phyloP scores from a whole-genome alignment of 805 yeast genomes.

The Ogataea neopini region DNA sequence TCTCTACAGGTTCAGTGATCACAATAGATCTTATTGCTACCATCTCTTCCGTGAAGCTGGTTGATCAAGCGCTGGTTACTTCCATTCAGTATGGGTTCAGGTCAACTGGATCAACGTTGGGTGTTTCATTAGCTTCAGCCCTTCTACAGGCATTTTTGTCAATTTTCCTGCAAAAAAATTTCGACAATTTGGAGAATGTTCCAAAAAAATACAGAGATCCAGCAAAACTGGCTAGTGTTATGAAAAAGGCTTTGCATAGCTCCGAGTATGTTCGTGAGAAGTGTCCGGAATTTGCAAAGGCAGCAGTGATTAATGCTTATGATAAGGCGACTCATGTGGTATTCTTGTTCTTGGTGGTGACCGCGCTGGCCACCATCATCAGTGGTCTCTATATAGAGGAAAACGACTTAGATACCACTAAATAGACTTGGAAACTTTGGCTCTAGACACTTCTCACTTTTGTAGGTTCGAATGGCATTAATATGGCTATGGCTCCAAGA shows the following conservation, averaged over 20 bases:
- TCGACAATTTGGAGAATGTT: slow-evolving; percentile 13
- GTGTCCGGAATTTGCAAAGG: slow-evolving; percentile 53
- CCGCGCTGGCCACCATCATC: slow-evolving; percentile 20
- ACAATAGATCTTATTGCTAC: slow-evolving; percentile 74
- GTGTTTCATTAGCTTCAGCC: slow-evolving; percentile 52
- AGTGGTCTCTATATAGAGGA: slow-evolving; percentile 15
- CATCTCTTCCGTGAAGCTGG: slow-evolving; percentile 69
- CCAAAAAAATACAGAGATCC: slow-evolving; percentile 23
- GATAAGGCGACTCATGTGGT: slow-evolving; percentile 53
- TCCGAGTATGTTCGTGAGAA: slow-evolving; percentile 30
- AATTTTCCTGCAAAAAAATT: slow-evolving; percentile 14
- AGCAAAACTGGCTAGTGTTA: slow-evolving; percentile 13
- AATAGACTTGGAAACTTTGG: background rate
- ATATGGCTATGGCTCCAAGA: slow-evolving; percentile 42
- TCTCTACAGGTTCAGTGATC: slow-evolving; percentile 64
- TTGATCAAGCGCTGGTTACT: slow-evolving; percentile 80
- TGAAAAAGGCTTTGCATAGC: slow-evolving; percentile 23
- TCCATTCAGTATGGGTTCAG: slow-evolving; percentile 80
- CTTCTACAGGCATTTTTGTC: slow-evolving; percentile 39
- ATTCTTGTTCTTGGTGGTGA: slow-evolving; percentile 42
- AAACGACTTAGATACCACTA: slow-evolving; percentile 13
- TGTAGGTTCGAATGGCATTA: slow-evolving; percentile 47
- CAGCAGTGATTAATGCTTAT: slow-evolving; percentile 50
- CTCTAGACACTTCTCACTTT: slow-evolving; percentile 28
- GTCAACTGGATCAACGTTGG: slow-evolving; percentile 56